Evolutionary conservation across 2,329 filamentous ascomycete species (phyloP).

Genomic region (Trichophyton simii): DNA sequence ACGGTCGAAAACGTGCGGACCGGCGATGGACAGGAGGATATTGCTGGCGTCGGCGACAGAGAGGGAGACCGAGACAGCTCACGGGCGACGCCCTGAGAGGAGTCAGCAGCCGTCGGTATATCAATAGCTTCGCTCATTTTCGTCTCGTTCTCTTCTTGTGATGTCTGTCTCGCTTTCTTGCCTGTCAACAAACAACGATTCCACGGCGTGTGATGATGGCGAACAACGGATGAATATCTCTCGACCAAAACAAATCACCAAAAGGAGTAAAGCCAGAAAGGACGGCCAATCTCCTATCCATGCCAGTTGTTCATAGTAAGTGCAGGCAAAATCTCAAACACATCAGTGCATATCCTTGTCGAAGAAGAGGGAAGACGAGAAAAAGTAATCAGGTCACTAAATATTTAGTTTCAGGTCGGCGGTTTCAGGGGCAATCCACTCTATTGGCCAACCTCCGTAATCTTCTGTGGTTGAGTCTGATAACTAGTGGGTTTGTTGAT

Average conservation of each 20-base stretch:
- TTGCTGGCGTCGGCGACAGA: conserved; percentile 31
- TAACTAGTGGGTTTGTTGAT: neutral
- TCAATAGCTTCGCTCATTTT: conserved; percentile 6
- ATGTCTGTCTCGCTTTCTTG: neutral
- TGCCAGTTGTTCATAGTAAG: neutral
- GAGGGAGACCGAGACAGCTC: conserved; percentile 30
- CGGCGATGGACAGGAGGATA: conserved; percentile 33
- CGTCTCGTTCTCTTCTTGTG: too few species aligned
- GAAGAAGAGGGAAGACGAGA: neutral
- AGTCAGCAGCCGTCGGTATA: neutral
- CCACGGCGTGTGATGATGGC: neutral
- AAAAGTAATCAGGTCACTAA: neutral
- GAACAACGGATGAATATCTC: neutral
- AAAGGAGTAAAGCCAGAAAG: neutral
- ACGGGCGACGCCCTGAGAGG: conserved; percentile 14
- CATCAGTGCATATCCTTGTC: neutral
- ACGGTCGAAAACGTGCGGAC: conserved; percentile 36
- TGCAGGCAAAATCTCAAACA: neutral
- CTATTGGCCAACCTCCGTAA: neutral
- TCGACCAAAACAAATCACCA: neutral
- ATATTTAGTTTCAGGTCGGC: neutral
- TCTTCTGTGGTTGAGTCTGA: neutral
- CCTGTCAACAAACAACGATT: neutral
- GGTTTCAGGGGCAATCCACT: neutral
- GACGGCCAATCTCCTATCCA: conserved; percentile 1